These are phyloP conservation scores for Xanthoparmelia taractica DNA, from an alignment of 495 filamentous ascomycete species.

Conservation along the genomic window DNA sequence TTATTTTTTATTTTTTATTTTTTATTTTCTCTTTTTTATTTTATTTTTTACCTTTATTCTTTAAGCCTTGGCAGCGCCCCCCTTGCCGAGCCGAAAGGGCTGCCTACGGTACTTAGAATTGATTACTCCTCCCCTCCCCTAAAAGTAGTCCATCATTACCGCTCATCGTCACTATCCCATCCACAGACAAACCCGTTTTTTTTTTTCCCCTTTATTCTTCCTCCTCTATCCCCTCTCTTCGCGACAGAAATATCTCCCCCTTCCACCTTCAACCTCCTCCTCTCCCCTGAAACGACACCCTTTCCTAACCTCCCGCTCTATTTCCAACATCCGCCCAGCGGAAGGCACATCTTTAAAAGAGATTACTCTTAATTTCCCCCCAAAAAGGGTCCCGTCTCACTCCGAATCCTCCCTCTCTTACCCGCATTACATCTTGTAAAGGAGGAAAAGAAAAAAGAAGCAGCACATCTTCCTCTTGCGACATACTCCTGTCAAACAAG, in stretches of 20 bases:
- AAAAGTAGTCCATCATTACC: not conserved
- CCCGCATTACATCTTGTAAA: not conserved
- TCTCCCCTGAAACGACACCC: not conserved
- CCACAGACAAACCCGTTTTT: not conserved
- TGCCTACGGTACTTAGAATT: too few relatives aligned
- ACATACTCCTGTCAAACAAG: not conserved
- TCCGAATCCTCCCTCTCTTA: slow-evolving; percentile 1
- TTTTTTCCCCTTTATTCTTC: not conserved
- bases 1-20: not conserved
- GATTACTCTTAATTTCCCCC: slow-evolving; percentile 4
- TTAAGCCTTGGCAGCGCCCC: too few relatives aligned
- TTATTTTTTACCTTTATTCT: too few relatives aligned
- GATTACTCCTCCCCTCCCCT: too few relatives aligned
- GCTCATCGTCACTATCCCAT: not conserved
- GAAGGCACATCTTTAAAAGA: not conserved
- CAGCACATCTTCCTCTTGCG: not conserved
- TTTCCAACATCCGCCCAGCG: slow-evolving; percentile 1
- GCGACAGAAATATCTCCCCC: too few relatives aligned
- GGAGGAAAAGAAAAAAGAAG: not conserved
- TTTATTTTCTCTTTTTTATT: not conserved
- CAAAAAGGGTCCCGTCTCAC: not conserved
- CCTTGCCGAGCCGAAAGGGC: too few relatives aligned
- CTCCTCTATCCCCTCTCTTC: not conserved
- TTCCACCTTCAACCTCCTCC: not conserved
- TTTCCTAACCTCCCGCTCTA: not conserved